Conservation (phyloP, 2,329 filamentous ascomycete genomes). For the Beauveria asiatica region DNA sequence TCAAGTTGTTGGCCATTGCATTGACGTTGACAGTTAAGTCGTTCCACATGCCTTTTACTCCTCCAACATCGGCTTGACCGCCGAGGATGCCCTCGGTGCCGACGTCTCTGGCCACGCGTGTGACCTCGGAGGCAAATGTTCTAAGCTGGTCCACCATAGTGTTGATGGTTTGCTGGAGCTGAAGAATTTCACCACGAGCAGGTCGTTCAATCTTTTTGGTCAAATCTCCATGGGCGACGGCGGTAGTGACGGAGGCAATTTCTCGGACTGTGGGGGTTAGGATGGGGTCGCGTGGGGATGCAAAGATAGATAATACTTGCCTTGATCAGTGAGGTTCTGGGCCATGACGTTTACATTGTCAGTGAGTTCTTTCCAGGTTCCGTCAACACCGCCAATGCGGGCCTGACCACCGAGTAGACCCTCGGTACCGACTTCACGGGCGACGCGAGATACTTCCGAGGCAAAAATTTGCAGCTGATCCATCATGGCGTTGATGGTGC, state of each 20-base stretch:
- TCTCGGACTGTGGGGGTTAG: slow-evolving; percentile 55
- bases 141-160: slow-evolving; percentile 83
- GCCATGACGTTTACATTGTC: slow-evolving; percentile 84
- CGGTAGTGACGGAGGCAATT: slow-evolving; percentile 76
- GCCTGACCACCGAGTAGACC: slow-evolving; percentile 90
- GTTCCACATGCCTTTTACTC: slow-evolving; percentile 83
- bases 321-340: slow-evolving; percentile 71
- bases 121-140: slow-evolving; percentile 78
- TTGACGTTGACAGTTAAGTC: slow-evolving; percentile 80
- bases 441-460: slow-evolving; percentile 89
- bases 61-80: slow-evolving; percentile 74
- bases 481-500: slow-evolving; percentile 99
- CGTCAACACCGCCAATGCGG: slow-evolving; percentile 86
- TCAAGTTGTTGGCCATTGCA: slow-evolving; percentile 81
- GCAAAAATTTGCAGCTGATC: slow-evolving; percentile 95
- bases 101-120: slow-evolving; percentile 73
- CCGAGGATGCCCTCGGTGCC: slow-evolving; percentile 77
- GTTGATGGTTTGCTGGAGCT: slow-evolving; percentile 79
- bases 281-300: not conserved
- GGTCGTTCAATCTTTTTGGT: slow-evolving; percentile 79
- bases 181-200: slow-evolving; percentile 72
- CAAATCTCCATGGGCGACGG: slow-evolving; percentile 73
- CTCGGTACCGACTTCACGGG: slow-evolving; percentile 92
- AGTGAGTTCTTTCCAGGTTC: slow-evolving; percentile 95
- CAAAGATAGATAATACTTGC: slow-evolving; percentile 24